phyloP scores from a whole-genome alignment of 768 basidiomycete species.

The Tricholoma flavovirens region DNA sequence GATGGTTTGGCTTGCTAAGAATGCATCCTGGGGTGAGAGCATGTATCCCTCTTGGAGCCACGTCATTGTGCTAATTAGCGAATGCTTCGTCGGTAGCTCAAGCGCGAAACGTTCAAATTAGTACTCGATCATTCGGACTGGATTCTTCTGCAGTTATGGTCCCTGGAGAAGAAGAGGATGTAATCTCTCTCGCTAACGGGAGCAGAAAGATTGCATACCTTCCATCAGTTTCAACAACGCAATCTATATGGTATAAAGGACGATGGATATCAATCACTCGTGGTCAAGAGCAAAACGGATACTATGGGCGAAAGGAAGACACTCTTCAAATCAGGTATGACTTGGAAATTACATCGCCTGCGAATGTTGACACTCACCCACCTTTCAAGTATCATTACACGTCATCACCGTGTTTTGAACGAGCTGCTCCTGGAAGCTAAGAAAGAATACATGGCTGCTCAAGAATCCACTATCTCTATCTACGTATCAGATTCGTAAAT shows the following conservation, averaged over 20 bases:
- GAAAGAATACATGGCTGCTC: constrained; percentile 42
- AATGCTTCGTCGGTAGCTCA: constrained; percentile 1
- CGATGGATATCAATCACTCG: constrained; percentile 39
- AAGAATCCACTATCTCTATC: constrained; percentile 46
- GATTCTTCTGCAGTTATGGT: constrained; percentile 25
- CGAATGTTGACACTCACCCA: neutral
- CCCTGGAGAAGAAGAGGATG: constrained; percentile 32
- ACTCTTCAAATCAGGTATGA: constrained; percentile 36
- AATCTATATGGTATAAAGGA: constrained; percentile 44
- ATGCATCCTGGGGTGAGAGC: constrained; percentile 51
- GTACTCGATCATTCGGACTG: constrained; percentile 26
- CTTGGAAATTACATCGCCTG: neutral
- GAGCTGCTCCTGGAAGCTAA: constrained; percentile 53
- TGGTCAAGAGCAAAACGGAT: constrained; percentile 26
- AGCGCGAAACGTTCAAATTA: constrained; percentile 20
- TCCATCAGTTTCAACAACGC: constrained; percentile 33
- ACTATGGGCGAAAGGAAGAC: constrained; percentile 31
- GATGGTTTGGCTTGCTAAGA: constrained; percentile 58
- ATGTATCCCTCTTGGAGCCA: neutral
- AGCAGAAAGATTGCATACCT: constrained; percentile 36
- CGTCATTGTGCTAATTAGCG: neutral
- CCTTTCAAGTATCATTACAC: constrained; percentile 43
- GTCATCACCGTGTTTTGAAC: constrained; percentile 42
- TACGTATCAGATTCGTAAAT: constrained; percentile 41
- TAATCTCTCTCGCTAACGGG: constrained; percentile 16